Evolutionary conservation across 495 filamentous ascomycete genomes (phyloP), one percentile per base, ranked within the genome.

Genomic region (Aspergillus conjunctus): DNA sequence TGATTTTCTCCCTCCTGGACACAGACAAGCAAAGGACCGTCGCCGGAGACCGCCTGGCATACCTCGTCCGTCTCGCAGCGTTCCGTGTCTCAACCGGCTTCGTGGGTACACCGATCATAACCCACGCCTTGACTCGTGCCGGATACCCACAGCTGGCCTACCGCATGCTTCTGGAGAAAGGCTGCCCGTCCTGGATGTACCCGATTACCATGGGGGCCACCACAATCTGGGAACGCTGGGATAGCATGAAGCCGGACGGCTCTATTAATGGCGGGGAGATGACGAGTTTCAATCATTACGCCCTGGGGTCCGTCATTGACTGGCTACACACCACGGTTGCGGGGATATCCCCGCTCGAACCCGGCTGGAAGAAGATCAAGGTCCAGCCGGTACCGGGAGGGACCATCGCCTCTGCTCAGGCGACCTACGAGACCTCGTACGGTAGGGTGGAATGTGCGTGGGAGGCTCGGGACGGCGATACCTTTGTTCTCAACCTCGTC

Each of bases 141-240:
- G 72, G 71, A 7, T 63, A 75, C n/a, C 71, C 46, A 31, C 63
- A 66, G 30, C 32, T 73, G 7, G 67, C 69, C 43, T 77, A 77
- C 51, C 68, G 71, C 22, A 79, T 79, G 76, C 62, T 79, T 5
- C 68, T 72, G 55, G 49, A 80, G 66, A 72, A 72, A 14, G 62
- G 52, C 15, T 68, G 78, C 32, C 78, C 82, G 2, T 80, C 72
- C 8, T 83, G 80, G 80, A 63, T 85, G 41, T 83, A 82, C 64
- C 80, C 77, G 7, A 71, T 86, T n/a, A 71, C 66, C 7, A 79
- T 81, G 77, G 77, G 75, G 11, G 82, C 76, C 0, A 86, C 83
- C 0, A 83, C 81, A 3, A 77, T 78, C 2, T 85, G 81, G 83
- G 83, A 86, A 66, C 72, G 83, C 9, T 85, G 83, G 83, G 77